Conservation (phyloP, 2,329 filamentous ascomycete genomes). For the Trichoderma sp. region DNA sequence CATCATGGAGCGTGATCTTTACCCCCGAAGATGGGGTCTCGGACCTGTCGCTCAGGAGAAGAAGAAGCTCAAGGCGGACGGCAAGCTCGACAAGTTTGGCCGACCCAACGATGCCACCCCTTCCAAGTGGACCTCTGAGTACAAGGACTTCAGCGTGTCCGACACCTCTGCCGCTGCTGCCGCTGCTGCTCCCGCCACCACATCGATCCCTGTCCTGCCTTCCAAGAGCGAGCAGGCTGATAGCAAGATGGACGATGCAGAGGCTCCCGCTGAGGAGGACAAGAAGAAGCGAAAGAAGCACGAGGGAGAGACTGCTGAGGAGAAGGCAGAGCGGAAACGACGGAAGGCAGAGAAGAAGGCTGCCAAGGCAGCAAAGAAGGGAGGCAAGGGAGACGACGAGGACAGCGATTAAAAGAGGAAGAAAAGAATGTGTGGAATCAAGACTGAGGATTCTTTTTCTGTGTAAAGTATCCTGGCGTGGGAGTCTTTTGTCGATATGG, state of each 20-base stretch:
- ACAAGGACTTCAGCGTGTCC: conserved; percentile 81
- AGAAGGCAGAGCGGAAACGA: conserved; percentile 62
- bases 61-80: conserved; percentile 99
- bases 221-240: conserved; percentile 39
- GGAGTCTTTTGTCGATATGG: conserved; percentile 25
- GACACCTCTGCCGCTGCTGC: conserved; percentile 46
- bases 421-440: neutral
- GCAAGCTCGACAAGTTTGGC: conserved; percentile 98
- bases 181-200: conserved; percentile 43
- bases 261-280: conserved; percentile 55
- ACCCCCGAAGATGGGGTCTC: conserved; percentile 94
- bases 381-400: conserved; percentile 52
- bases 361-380: conserved; percentile 58
- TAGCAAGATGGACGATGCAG: conserved; percentile 39
- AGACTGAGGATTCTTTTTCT: conserved; percentile 16
- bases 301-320: conserved; percentile 72
- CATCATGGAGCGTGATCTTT: conserved; percentile 99
- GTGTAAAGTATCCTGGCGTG: conserved; percentile 6
- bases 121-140: conserved; percentile 86
- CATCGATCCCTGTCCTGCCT: conserved; percentile 32
- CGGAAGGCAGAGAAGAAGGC: conserved; percentile 63
- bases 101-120: conserved; percentile 90
- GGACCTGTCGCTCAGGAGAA: conserved; percentile 93
- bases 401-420: conserved; percentile 43
- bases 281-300: conserved; percentile 78